Base-by-base conservation (phyloP, 441 rosid species). In the Cnidoscolus chayamansa region DNA sequence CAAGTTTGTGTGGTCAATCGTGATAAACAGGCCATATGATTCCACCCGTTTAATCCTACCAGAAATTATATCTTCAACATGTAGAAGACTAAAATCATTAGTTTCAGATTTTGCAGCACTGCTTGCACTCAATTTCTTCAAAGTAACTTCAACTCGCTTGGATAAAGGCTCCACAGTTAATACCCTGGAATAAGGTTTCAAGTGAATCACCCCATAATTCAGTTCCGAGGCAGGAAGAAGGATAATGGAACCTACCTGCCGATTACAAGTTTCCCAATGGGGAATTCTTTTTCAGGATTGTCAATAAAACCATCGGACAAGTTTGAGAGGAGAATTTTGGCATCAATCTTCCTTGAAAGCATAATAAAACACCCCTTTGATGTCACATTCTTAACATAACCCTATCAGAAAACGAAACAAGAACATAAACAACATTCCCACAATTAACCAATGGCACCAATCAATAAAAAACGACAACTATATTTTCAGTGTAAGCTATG, bases 291-390 rank as follows among this genome's bases (percentile, higher is more conserved):
- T 80, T 87, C 92, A 56, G 90, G 98, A 30, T 84, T 81, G 51
- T 84, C 83, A 68, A 93, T 77, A 86, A 65, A 95, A 65, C 86
- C 91, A 81, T 90, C 90, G 31, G 90, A 87, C 67, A 95, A 77
- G 80, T 95, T 90, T 65, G 97, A 91, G 43, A 93, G 37, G 69
- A 85, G 87, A 81, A 95, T 80, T 83, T 83, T 95, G n/a, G 98
- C 99, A 72, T 93, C 99, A 5, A 95, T 67, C 77, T 87, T 93
- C 81, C 96, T 86, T 53, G 99, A 93, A 72, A 95, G 90, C 71
- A 76, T 67, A 76, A 95, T 84, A 83, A 93, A 95, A 79, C 98
- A 95, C 66, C 97, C 99, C 78, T 91, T 95, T 48, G 98, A 62
- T 61, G 81, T 79, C n/a, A 90, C 81, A 82, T 85, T 90, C 87